Percentiles rank a stretch among this genome's conserved stretches.
These are phyloP conservation scores for Peronospora destructor DNA, from an alignment of 352 stramenopile genomes.

Conservation along the genomic window DNA sequence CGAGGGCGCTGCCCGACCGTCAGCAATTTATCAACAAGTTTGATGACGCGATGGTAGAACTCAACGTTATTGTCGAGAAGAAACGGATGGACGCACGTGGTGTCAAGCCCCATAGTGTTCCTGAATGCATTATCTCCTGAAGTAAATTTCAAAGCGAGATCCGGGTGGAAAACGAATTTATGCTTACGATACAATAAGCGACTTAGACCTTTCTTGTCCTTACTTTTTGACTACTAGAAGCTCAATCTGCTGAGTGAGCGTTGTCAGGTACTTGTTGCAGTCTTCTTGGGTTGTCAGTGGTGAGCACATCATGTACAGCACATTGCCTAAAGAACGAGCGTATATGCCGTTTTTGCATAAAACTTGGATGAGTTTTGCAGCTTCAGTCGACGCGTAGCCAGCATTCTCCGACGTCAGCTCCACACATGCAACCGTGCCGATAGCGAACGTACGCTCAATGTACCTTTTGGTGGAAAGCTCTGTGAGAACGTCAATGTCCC, in stretches of 20 bases:
- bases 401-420: constrained; percentile 51
- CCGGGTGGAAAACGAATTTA: constrained; percentile 1
- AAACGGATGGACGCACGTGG: constrained; percentile 30
- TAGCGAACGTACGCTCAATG: constrained; percentile 60
- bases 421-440: constrained; percentile 74
- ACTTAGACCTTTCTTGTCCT: background rate
- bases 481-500: constrained; percentile 39
- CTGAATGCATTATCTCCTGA: constrained; percentile 33
- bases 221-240: constrained; percentile 33
- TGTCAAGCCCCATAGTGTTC: background rate
- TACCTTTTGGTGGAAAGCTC: constrained; percentile 45
- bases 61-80: constrained; percentile 56
- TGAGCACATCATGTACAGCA: constrained; percentile 84
- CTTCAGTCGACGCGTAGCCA: constrained; percentile 64
- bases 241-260: constrained; percentile 40
- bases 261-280: constrained; percentile 52
- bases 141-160: background rate
- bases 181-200: constrained; percentile 7
- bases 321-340: constrained; percentile 71
- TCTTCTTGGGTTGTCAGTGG: constrained; percentile 59
- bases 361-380: constrained; percentile 49
- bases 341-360: constrained; percentile 67
- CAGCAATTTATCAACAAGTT: constrained; percentile 59
- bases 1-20: constrained; percentile 50
- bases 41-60: constrained; percentile 48